Base-by-base conservation (phyloP, 2,329 filamentous ascomycete species). In the Aspergillus sp. region DNA sequence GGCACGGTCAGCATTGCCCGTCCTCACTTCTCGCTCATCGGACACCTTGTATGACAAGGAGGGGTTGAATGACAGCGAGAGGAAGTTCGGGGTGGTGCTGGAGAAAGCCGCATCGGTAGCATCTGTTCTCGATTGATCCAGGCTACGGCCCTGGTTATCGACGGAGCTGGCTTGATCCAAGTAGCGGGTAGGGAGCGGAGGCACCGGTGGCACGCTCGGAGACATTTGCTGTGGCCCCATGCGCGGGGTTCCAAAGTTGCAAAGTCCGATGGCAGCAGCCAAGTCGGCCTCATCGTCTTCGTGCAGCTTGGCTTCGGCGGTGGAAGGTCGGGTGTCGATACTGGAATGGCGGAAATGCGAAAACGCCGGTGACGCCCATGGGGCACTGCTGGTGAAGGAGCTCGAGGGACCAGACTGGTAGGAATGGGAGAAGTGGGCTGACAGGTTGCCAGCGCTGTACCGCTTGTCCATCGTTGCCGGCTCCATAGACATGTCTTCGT, bases 221-320 rank as follows among this genome's bases (percentile, higher is more conserved):
- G 87, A 84, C 62, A 92, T 80, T 54, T 84, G 82, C 13, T 84
- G 81, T 45, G 88, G 83, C 58, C 87, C 82, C 64, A 84, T 87
- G 69, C 89, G 85, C 62, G 91, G 88, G 51, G 92, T 97, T 66
- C 89, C 89, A 75, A 96, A 95, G 76, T 92, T 96, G 64, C 97
- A 87, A 66, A 97, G 82, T 68, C 95, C 91, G 53, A 97, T 91
- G 3, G 94, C 93, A 13, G 93, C 93, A 19, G 92, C 94, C 61
- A 98, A 84, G 66, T 96, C 91, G 50, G 88, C 89, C 72, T 96
- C 93, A 65, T 96, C 92, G 69, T 94, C 88, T 58, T 91, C 89
- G 8, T 87, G 89, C 55, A 83, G 81, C 72, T 89, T 91, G 67
- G 86, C 87, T 39, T 92, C 91, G 5, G 91, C 92, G 1, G 92